Evolutionary conservation across 176 grass and related monocot genomes (phyloP).

Genomic region (Guadua angustifolia): DNA sequence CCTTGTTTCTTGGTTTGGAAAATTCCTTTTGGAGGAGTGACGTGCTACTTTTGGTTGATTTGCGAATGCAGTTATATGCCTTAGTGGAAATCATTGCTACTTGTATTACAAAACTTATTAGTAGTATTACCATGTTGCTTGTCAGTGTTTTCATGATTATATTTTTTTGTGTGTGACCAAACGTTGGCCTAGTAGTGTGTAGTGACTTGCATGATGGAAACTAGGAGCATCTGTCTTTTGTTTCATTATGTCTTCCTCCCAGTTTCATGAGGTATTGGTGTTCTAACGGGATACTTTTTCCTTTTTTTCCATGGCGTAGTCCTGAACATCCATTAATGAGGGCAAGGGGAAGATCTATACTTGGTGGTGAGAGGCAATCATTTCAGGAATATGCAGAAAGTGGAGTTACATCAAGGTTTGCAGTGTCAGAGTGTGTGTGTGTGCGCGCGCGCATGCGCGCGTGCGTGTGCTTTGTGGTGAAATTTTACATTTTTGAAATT

Average conservation of each 20-base stretch:
- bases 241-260: conserved; percentile 26
- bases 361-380: conserved; percentile 80
- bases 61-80: conserved; percentile 24
- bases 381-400: conserved; percentile 78
- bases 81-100: conserved; percentile 25
- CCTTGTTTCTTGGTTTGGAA: conserved; percentile 32
- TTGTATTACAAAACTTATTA: conserved; percentile 16
- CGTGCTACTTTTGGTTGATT: conserved; percentile 40
- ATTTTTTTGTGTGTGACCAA: conserved; percentile 33
- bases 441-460: no score
- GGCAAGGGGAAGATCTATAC: conserved; percentile 85
- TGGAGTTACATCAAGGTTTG: conserved; percentile 84
- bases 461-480: neutral
- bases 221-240: conserved; percentile 30
- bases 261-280: neutral
- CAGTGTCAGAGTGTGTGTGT: neutral
- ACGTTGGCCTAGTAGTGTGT: conserved; percentile 9
- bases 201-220: conserved; percentile 28
- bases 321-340: conserved; percentile 84
- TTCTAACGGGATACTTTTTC: conserved; percentile 33
- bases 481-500: conserved; percentile 30
- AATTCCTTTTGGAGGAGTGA: neutral
- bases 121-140: conserved; percentile 8
- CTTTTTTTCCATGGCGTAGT: conserved; percentile 60
- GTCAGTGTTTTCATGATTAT: conserved; percentile 14